Evolutionary conservation across 2,329 filamentous ascomycete genomes (phyloP), one percentile per base, ranked within the genome.

Genomic region (Fusarium pilosicola): DNA sequence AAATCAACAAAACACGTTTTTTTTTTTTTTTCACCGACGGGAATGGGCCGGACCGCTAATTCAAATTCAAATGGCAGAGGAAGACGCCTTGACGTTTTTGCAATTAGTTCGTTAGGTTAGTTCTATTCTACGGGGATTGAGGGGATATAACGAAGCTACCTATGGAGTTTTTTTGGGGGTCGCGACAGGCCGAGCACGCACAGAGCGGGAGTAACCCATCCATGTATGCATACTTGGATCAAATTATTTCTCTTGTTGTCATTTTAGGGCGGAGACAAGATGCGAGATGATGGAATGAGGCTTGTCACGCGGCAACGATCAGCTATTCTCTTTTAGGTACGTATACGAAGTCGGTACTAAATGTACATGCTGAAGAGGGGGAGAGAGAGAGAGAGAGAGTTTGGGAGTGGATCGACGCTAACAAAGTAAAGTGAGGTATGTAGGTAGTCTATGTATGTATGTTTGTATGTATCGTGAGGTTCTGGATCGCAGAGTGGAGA

Each of bases 321-420:
- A 44, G 18, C 36, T 34, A 26, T 46, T 26, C 10, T 34, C 26
- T 38, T 34, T 49, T 49, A 30, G 49, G 62, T 59, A 48, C 34
- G 45, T 54, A 42, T 22, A 42, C 26, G 38, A 14, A 56, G 52
- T 41, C 38, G 20, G 44, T 38, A 41, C 32, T 49, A 34, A 30
- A n/a, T 26, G 32, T 34, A 34, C 32, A 34, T 34, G 32, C 32
- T 34, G 32, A 34, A 34, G 14, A 34, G 32, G 17, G 34, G 18
- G 15, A 36, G 34, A n/a, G 26, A 54, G 30, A 57, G 44, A n/a
- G 8, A 56, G 45, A 44, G 41, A 20, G 24, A 32, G 54, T 57
- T 65, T 60, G 18, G 18, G n/a, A 26, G 36, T 45, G 49, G 68
- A 72, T 72, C 70, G 68, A 72, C 68, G 70, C 68, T 72, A 62